Conservation (phyloP, 108 stramenopile species). For the Nannochloropsis granulata region DNA sequence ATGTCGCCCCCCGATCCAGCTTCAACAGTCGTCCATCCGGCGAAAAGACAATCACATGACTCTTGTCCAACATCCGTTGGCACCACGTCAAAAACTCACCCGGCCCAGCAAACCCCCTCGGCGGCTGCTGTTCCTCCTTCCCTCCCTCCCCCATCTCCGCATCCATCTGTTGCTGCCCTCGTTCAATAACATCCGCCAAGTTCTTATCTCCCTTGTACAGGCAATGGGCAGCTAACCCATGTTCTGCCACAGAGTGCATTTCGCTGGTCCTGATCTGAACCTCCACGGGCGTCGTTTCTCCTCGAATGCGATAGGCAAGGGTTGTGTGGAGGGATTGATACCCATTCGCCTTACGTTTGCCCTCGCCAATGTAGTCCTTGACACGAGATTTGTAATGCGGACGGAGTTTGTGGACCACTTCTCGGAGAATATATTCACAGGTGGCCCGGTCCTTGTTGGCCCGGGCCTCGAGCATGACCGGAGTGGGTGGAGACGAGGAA, state of each 20-base stretch:
- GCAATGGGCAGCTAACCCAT: slow-evolving; percentile 59
- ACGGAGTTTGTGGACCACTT: not conserved
- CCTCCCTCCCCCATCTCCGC: not conserved
- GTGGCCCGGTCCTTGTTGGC: not conserved
- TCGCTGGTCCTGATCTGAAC: slow-evolving; percentile 60
- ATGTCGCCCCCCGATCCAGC: not conserved
- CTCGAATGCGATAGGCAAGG: slow-evolving; percentile 34
- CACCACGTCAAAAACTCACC: not conserved
- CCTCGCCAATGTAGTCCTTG: slow-evolving; percentile 61
- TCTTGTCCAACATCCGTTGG: not conserved
- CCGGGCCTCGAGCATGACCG: not conserved
- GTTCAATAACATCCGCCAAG: not conserved
- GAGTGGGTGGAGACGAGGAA: not conserved
- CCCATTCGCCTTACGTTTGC: slow-evolving; percentile 57
- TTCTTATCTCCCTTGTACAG: not conserved
- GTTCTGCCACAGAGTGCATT: slow-evolving; percentile 71
- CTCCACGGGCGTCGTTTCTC: slow-evolving; percentile 46
- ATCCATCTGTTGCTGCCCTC: not conserved
- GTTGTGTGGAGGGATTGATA: slow-evolving; percentile 68
- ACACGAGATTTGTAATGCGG: slow-evolving; percentile 24
- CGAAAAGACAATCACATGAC: not conserved
- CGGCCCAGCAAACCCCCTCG: not conserved
- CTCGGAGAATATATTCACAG: not conserved
- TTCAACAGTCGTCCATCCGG: not conserved
- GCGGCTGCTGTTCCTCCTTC: not conserved